Evolutionary conservation across 148 eudicot species (phyloP).

Genomic region (Persicaria maculosa): DNA sequence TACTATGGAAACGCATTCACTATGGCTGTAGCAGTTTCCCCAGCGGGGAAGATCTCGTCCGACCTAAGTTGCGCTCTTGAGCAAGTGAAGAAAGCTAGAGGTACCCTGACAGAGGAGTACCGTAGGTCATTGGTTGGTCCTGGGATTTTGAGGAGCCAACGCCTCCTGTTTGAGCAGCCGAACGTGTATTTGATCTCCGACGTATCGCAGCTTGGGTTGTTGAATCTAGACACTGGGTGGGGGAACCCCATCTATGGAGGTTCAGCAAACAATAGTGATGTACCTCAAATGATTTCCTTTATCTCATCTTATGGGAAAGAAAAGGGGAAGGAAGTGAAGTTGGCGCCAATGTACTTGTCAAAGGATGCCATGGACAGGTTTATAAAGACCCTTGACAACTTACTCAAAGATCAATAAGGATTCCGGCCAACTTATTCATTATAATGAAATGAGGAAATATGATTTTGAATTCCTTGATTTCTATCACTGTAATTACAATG

Average conservation of each 20-base stretch:
- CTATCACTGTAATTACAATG: too few species aligned
- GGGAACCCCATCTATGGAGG: conserved; percentile 29
- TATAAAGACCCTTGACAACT: neutral
- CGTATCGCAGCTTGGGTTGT: conserved; percentile 18
- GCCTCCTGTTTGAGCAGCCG: conserved; percentile 13
- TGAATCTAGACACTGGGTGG: conserved; percentile 35
- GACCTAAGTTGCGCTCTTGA: conserved; percentile 13
- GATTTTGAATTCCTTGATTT: too few species aligned
- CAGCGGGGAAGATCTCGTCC: conserved; percentile 13
- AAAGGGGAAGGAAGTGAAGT: conserved; percentile 20
- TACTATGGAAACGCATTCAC: conserved; percentile 35
- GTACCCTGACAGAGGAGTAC: conserved; percentile 26
- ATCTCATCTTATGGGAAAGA: conserved; percentile 17
- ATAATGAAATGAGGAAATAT: too few species aligned
- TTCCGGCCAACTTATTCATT: too few species aligned
- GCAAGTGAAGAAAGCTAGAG: conserved; percentile 29
- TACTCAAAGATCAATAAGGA: neutral
- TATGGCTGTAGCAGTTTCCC: conserved; percentile 12
- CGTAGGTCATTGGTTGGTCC: conserved; percentile 24
- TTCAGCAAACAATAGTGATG: conserved; percentile 16
- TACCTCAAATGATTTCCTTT: conserved; percentile 17
- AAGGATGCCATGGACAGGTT: conserved; percentile 20
- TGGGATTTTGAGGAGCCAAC: conserved; percentile 18
- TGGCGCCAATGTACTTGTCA: conserved; percentile 23
- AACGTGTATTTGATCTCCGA: conserved; percentile 13